Base-by-base conservation (phyloP, 1,284 basidiomycete species). In the Cutaneotrichosporon sp. region DNA sequence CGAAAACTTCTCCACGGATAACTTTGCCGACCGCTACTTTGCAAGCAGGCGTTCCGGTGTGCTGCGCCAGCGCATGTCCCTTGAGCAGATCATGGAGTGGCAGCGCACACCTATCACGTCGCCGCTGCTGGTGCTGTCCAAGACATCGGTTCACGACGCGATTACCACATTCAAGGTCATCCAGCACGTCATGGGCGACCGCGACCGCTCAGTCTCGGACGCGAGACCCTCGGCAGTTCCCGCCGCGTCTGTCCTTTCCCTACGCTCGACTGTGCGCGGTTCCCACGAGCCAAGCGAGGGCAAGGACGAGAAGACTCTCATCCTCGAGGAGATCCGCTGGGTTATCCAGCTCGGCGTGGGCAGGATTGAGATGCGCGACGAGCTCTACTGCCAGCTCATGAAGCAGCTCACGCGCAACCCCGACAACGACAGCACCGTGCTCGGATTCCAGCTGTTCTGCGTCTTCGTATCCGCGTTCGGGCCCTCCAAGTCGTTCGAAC, bases 401-500 rank as follows among this genome's bases (percentile, higher is more conserved):
- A 94, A 94, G 70, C 91, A 94, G 74, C 75, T 94, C 17, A 88
- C 81, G 3, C 81, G 80, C 41, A 94, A 94, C 68, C 84, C 88
- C 4, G 85, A 80, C 68, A 77, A 83, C 82, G 88, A 91, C 64
- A 86, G 87, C 62, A 71, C 83, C 29, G 90, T 92, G 75, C 85
- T 85, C 62, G 91, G 90, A 25, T 94, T 90, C 87, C 91, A 94
- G 67, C 76, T 94, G 41, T 77, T 94, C 31, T 93, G 89, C 67
- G 90, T 93, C 1, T 76, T 92, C 25, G 79, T 92, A 16, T 82
- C 88, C 49, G 86, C 88, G 1, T 94, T 94, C 69, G 87, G 88
- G 4, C 91, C 91, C 0, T 91, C 88, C 17, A 90, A 90, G 74
- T 85, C 90, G 68, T 90, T 94, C 62, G 88, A 90, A 68, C 79